Conservation (phyloP, 2,329 filamentous ascomycete genomes). For the Aspergillus sclerotialis region DNA sequence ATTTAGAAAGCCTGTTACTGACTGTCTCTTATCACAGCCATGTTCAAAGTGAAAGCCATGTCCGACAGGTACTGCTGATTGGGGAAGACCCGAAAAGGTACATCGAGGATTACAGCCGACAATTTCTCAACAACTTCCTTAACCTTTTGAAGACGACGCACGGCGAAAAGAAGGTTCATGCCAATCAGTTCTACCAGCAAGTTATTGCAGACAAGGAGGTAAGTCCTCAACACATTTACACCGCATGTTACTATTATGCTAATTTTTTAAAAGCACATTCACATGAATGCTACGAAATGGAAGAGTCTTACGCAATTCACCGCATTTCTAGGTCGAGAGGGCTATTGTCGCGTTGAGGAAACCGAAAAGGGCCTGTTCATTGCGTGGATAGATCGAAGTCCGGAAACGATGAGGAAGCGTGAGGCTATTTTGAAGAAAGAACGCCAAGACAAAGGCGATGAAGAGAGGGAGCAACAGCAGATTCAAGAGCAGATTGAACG, state of each 20-base stretch:
- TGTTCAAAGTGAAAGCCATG: slow-evolving; percentile 74
- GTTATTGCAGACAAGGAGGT: slow-evolving; percentile 75
- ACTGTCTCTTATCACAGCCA: slow-evolving; percentile 51
- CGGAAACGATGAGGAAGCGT: slow-evolving; percentile 71
- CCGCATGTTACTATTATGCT: neutral
- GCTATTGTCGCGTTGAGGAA: slow-evolving; percentile 85
- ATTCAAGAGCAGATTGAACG: slow-evolving; percentile 77
- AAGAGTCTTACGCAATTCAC: slow-evolving; percentile 81
- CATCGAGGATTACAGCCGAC: slow-evolving; percentile 72
- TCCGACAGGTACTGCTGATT: slow-evolving; percentile 80
- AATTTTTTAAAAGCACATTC: slow-evolving; percentile 52
- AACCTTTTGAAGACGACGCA: slow-evolving; percentile 73
- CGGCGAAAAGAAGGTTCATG: slow-evolving; percentile 79
- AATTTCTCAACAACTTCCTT: slow-evolving; percentile 77
- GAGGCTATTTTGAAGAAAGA: slow-evolving; percentile 80
- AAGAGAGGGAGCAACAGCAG: slow-evolving; percentile 77
- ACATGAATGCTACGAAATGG: slow-evolving; percentile 94
- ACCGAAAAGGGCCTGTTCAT: slow-evolving; percentile 77
- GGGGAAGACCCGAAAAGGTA: slow-evolving; percentile 80
- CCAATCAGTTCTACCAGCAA: slow-evolving; percentile 93
- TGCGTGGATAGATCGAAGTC: slow-evolving; percentile 85
- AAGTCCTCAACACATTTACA: slow-evolving; percentile 4
- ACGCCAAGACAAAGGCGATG: slow-evolving; percentile 80
- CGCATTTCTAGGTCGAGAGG: slow-evolving; percentile 76
- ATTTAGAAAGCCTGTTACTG: neutral